A percentile compares a stretch with the other conserved stretches of the same genome.
Evolutionary conservation across 352 stramenopile species (phyloP).

Genomic region (Phytophthora chlamydospora): DNA sequence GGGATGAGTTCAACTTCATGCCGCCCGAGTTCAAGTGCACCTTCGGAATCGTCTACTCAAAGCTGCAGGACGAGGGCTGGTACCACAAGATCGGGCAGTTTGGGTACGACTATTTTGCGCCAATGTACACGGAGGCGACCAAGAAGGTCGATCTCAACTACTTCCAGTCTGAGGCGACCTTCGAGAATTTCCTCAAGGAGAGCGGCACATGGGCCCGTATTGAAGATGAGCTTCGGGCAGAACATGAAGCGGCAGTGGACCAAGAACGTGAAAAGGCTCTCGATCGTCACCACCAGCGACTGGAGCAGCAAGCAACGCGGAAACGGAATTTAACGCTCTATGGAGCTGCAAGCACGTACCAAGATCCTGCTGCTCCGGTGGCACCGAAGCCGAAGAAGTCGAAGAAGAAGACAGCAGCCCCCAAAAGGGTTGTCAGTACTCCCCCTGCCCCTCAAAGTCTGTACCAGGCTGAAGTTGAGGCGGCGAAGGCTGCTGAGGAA

Average conservation of each 20-base stretch:
- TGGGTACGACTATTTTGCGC: slow-evolving; percentile 87
- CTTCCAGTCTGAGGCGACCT: slow-evolving; percentile 63
- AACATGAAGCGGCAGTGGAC: slow-evolving; percentile 59
- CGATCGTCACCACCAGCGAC: slow-evolving; percentile 41
- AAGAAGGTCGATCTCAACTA: slow-evolving; percentile 65
- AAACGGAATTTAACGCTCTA: slow-evolving; percentile 30
- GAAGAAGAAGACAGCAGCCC: slow-evolving; percentile 18
- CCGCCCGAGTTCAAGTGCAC: slow-evolving; percentile 69
- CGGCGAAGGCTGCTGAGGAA: slow-evolving; percentile 7
- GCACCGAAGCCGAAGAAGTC: slow-evolving; percentile 33
- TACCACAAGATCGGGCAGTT: slow-evolving; percentile 61
- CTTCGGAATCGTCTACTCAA: slow-evolving; percentile 71
- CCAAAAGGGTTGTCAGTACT: slow-evolving; percentile 27
- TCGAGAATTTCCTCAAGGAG: slow-evolving; percentile 67
- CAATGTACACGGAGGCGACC: slow-evolving; percentile 59
- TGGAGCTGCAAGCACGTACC: slow-evolving; percentile 5
- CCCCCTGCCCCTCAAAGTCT: slow-evolving; percentile 18
- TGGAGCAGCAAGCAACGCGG: slow-evolving; percentile 39
- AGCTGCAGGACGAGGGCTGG: slow-evolving; percentile 67
- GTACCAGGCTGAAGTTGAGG: slow-evolving; percentile 37
- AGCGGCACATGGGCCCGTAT: slow-evolving; percentile 66
- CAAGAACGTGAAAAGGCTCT: slow-evolving; percentile 57
- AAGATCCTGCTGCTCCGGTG: slow-evolving; percentile 2
- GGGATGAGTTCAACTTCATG: slow-evolving; percentile 50
- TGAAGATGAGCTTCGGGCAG: slow-evolving; percentile 54